Percentiles rank a stretch among this genome's conserved stretches.
Conservation (phyloP, 768 basidiomycete species). For the Termitomyces eurrhizus region DNA sequence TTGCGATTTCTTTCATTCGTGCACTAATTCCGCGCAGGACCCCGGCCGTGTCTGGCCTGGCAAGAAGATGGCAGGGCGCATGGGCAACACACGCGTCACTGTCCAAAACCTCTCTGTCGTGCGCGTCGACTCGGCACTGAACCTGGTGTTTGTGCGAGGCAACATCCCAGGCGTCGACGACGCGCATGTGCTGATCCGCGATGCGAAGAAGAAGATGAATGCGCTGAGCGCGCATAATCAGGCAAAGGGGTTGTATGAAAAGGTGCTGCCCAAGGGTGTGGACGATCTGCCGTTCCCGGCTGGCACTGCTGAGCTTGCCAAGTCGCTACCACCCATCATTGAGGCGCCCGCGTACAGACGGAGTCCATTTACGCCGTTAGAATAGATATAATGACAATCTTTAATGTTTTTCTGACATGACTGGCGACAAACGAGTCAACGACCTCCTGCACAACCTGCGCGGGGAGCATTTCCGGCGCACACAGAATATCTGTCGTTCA, state of each 20-base stretch:
- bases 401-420: conserved; percentile 1
- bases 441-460: conserved; percentile 50
- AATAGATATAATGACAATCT: conserved; percentile 32
- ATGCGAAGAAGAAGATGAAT: conserved; percentile 87
- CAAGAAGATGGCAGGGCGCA: conserved; percentile 96
- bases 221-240: conserved; percentile 59
- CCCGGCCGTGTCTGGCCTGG: conserved; percentile 96
- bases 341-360: conserved; percentile 69
- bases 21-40: conserved; percentile 50
- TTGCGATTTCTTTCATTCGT: background rate
- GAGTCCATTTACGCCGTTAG: conserved; percentile 77
- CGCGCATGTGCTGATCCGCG: conserved; percentile 78
- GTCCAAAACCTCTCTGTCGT: conserved; percentile 86
- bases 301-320: conserved; percentile 75
- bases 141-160: conserved; percentile 91
- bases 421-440: conserved; percentile 32
- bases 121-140: conserved; percentile 79
- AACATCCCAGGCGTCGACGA: conserved; percentile 88
- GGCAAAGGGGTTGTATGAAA: conserved; percentile 68
- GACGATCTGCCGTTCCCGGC: conserved; percentile 89
- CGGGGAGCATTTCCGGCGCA: conserved; percentile 69
- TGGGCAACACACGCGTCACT: conserved; percentile 82
- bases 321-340: conserved; percentile 57
- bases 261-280: conserved; percentile 79
- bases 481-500: conserved; percentile 45